A percentile compares a stretch with the other conserved stretches of the same genome.
Conservation (phyloP, 2,329 filamentous ascomycete species). For the Penicillium sp. region DNA sequence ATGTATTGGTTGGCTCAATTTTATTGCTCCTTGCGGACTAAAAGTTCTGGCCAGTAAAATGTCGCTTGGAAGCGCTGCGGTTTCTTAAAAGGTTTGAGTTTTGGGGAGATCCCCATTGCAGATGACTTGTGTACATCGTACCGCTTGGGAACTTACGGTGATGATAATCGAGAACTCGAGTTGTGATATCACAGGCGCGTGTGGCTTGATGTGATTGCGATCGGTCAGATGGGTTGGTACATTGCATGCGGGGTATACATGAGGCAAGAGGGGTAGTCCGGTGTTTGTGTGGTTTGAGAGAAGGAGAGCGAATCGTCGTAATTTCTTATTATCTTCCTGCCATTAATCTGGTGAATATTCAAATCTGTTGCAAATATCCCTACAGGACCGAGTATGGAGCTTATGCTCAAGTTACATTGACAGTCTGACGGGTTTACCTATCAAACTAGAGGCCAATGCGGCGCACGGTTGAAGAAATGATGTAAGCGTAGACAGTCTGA, state of each 20-base stretch:
- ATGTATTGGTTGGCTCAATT: conserved; percentile 8
- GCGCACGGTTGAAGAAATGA: not conserved
- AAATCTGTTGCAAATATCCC: not conserved
- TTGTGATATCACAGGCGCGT: conserved; percentile 6
- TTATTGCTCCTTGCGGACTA: not conserved
- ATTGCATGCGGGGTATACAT: conserved; percentile 6
- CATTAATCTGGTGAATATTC: not conserved
- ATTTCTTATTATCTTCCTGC: not conserved
- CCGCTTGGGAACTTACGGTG: not conserved
- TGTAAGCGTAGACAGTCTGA: conserved; percentile 12
- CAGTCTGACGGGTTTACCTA: conserved; percentile 7
- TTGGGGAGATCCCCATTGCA: conserved; percentile 15
- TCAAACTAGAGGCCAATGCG: not conserved
- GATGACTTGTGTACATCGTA: conserved; percentile 3
- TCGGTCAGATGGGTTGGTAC: conserved; percentile 1
- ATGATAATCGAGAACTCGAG: not conserved
- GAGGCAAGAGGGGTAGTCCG: not conserved
- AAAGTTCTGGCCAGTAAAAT: conserved; percentile 9
- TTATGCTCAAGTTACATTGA: conserved; percentile 6
- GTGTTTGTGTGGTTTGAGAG: not conserved
- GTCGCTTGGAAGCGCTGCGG: conserved; percentile 7
- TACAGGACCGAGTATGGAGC: not conserved
- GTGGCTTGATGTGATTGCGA: conserved; percentile 5
- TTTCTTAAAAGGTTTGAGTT: conserved; percentile 18
- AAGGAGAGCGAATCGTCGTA: not conserved